Conservation (phyloP, 768 basidiomycete genomes). For the Pisolithus marmoratus region DNA sequence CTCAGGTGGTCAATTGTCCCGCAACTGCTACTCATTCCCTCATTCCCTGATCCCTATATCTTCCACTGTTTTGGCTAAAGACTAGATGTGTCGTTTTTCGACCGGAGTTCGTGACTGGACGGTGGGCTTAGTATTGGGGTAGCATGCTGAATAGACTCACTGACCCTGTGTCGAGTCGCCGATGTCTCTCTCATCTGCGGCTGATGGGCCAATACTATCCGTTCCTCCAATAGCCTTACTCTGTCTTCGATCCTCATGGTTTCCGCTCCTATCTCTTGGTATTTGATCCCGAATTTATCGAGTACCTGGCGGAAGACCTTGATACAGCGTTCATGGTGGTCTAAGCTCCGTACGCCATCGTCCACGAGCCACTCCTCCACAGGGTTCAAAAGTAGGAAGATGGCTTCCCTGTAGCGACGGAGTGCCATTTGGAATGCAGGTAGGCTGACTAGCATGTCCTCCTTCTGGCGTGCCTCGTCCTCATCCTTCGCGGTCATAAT, state of each 20-base stretch:
- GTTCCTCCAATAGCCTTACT: slow-evolving; percentile 15
- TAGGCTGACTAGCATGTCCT: slow-evolving; percentile 29
- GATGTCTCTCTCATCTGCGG: neutral
- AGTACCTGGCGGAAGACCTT: slow-evolving; percentile 36
- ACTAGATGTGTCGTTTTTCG: neutral
- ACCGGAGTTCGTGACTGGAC: neutral
- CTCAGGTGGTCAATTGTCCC: too few species aligned
- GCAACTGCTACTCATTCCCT: too few species aligned
- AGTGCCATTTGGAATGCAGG: slow-evolving; percentile 38
- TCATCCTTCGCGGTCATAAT: slow-evolving; percentile 38
- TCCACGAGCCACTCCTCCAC: slow-evolving; percentile 57
- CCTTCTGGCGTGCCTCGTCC: slow-evolving; percentile 31
- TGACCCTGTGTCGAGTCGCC: neutral
- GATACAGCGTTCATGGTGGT: slow-evolving; percentile 39
- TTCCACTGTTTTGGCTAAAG: too few species aligned
- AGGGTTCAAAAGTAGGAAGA: slow-evolving; percentile 50
- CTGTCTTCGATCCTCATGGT: slow-evolving; percentile 32
- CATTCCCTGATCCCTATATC: too few species aligned
- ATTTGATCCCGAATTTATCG: slow-evolving; percentile 37
- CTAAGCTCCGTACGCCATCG: slow-evolving; percentile 55
- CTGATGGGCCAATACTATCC: neutral
- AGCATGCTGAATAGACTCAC: neutral
- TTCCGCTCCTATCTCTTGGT: slow-evolving; percentile 41
- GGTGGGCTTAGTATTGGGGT: too few species aligned
- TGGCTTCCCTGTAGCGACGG: slow-evolving; percentile 38